phyloP scores from a whole-genome alignment of 495 filamentous ascomycete species.

The Xylaria sp. region DNA sequence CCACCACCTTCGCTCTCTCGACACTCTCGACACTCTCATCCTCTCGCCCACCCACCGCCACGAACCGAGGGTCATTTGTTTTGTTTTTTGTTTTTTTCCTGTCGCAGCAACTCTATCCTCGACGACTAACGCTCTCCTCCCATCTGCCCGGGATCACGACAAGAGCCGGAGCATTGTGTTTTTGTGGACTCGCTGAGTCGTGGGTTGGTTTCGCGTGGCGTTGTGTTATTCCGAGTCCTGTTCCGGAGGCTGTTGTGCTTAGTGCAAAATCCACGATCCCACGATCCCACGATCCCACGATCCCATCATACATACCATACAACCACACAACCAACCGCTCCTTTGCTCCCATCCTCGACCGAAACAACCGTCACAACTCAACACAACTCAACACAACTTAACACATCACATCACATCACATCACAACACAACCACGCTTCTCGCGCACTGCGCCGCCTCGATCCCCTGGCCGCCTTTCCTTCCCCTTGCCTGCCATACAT shows the following conservation, averaged over 20 bases:
- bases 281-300: background rate
- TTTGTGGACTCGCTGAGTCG: background rate
- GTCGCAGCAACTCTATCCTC: background rate
- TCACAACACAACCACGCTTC: background rate
- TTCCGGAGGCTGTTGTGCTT: constrained; percentile 1
- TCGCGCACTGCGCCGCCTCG: background rate
- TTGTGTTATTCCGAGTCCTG: constrained; percentile 9
- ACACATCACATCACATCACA: no score
- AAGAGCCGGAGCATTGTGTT: background rate
- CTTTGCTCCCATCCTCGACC: constrained; percentile 2
- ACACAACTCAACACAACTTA: no score
- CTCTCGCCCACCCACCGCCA: constrained; percentile 2
- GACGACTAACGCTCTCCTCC: background rate
- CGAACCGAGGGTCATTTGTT: background rate
- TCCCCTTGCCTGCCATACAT: constrained; percentile 30
- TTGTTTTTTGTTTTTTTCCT: background rate
- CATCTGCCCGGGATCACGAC: background rate
- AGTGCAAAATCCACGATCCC: constrained; percentile 16
- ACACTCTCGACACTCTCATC: constrained; percentile 10
- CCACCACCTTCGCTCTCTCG: constrained; percentile 4
- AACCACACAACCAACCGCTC: no score
- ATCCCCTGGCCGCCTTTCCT: background rate
- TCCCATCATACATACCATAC: no score
- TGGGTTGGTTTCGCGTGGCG: constrained; percentile 21
- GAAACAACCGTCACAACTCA: no score